Conservation (phyloP, 2,329 filamentous ascomycete species). For the Penicillium psychrosexuale region DNA sequence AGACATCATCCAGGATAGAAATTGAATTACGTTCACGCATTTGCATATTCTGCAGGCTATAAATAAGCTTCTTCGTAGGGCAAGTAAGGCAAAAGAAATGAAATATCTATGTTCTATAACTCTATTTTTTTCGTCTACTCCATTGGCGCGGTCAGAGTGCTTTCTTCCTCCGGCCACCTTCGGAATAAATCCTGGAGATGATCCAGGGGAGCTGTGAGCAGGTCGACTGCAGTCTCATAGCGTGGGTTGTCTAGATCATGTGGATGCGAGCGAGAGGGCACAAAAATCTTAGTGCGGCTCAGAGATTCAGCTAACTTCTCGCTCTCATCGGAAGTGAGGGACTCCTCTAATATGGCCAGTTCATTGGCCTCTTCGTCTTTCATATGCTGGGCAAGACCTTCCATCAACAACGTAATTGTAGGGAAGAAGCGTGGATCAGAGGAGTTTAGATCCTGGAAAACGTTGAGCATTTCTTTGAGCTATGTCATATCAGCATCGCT, state of each 20-base stretch:
- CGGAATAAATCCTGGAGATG: slow-evolving; percentile 54
- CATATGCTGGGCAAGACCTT: slow-evolving; percentile 47
- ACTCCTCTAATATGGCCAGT: slow-evolving; percentile 48
- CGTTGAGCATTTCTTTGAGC: slow-evolving; percentile 53
- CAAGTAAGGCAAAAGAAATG: not conserved
- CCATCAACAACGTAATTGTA: slow-evolving; percentile 46
- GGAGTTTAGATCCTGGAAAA: slow-evolving; percentile 49
- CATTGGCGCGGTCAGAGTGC: not conserved
- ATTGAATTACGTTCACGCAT: not conserved
- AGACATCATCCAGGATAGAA: not conserved
- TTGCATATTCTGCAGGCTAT: not conserved
- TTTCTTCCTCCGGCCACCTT: slow-evolving; percentile 48
- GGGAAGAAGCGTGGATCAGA: slow-evolving; percentile 44
- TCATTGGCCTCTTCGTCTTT: slow-evolving; percentile 52
- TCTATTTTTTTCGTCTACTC: slow-evolving; percentile 1
- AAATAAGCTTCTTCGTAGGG: not conserved
- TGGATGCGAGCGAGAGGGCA: slow-evolving; percentile 53
- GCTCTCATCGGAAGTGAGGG: slow-evolving; percentile 37
- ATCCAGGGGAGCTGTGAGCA: slow-evolving; percentile 58
- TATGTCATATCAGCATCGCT: slow-evolving; percentile 21
- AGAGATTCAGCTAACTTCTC: slow-evolving; percentile 46
- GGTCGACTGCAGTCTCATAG: slow-evolving; percentile 54
- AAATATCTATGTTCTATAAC: not conserved
- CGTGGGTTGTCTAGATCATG: slow-evolving; percentile 52
- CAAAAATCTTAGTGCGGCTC: slow-evolving; percentile 53